A percentile compares a stretch with the other conserved stretches of the same genome.
These are phyloP conservation scores for Aplosporella prunicola DNA, from an alignment of 2,329 filamentous ascomycete genomes.

Conservation along the genomic window DNA sequence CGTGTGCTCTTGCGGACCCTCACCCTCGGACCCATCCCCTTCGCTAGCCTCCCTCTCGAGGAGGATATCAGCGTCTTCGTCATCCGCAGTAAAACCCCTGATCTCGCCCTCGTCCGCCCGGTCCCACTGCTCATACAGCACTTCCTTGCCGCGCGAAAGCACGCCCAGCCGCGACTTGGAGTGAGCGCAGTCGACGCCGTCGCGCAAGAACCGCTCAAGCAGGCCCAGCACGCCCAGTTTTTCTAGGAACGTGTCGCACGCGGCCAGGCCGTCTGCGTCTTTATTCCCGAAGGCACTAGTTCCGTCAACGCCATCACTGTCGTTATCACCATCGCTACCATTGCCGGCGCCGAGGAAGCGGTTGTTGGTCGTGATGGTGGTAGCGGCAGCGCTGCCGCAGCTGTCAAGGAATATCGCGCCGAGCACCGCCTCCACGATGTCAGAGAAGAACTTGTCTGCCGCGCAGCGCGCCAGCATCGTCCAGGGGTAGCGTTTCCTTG, in stretches of 20 bases:
- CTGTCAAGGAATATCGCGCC: conserved; percentile 76
- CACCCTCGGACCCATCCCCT: conserved; percentile 3
- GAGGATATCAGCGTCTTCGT: background rate
- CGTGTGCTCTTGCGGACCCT: background rate
- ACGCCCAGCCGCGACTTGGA: conserved; percentile 61
- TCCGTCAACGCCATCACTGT: too few species aligned
- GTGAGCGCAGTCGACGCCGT: conserved; percentile 46
- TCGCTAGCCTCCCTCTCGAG: background rate
- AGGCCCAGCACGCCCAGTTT: conserved; percentile 56
- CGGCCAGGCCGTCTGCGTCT: conserved; percentile 33
- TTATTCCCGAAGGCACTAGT: conserved; percentile 30
- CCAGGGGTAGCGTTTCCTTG: conserved; percentile 63
- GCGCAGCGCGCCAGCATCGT: conserved; percentile 54
- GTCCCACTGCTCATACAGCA: conserved; percentile 41
- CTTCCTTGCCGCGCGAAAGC: conserved; percentile 42
- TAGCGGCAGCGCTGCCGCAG: conserved; percentile 18
- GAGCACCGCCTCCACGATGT: conserved; percentile 70
- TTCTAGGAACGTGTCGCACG: conserved; percentile 52
- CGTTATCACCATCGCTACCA: too few species aligned
- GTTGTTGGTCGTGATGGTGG: too few species aligned
- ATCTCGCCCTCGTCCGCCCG: background rate
- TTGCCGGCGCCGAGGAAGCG: too few species aligned
- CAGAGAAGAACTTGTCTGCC: conserved; percentile 70
- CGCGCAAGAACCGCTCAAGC: conserved; percentile 50
- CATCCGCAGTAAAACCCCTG: conserved; percentile 2